Conservation (phyloP, 2,329 filamentous ascomycete species). For the Macrophomina phaseolina region DNA sequence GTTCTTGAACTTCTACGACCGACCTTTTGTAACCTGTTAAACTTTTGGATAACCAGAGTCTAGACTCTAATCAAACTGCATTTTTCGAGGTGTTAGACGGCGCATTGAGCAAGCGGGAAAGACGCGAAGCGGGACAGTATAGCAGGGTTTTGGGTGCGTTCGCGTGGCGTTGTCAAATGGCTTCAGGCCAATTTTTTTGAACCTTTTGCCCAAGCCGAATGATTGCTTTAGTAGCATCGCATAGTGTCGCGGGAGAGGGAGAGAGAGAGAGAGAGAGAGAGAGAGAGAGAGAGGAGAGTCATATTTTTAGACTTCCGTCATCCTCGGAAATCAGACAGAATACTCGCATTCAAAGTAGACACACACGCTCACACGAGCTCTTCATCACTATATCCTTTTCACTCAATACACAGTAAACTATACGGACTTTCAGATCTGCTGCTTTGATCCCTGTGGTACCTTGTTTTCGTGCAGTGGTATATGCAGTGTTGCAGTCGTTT, state of each 20-base stretch:
- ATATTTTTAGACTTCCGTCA: background rate
- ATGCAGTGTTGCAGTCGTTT: too few species aligned
- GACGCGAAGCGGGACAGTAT: background rate
- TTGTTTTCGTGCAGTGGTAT: too few species aligned
- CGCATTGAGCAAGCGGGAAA: background rate
- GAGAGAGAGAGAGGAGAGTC: background rate
- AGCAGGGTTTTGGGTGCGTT: background rate
- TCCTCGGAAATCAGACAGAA: background rate
- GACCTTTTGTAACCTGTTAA: background rate
- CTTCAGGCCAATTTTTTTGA: background rate
- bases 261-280: background rate
- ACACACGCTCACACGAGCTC: slow-evolving; percentile 20
- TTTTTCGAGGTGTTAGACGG: slow-evolving; percentile 6
- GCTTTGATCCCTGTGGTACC: too few species aligned
- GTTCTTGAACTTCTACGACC: background rate
- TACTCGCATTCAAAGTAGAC: background rate
- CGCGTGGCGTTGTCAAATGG: background rate
- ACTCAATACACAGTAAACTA: background rate
- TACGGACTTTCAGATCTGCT: background rate
- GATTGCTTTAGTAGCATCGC: background rate
- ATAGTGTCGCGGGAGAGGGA: background rate
- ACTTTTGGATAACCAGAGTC: slow-evolving; percentile 2
- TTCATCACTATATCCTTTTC: slow-evolving; percentile 1
- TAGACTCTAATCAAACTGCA: slow-evolving; percentile 7
- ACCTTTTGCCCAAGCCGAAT: background rate